A percentile compares a stretch with the other conserved stretches of the same genome.
phyloP scores from a whole-genome alignment of 352 stramenopile species.

The Pythium sukuiense region DNA sequence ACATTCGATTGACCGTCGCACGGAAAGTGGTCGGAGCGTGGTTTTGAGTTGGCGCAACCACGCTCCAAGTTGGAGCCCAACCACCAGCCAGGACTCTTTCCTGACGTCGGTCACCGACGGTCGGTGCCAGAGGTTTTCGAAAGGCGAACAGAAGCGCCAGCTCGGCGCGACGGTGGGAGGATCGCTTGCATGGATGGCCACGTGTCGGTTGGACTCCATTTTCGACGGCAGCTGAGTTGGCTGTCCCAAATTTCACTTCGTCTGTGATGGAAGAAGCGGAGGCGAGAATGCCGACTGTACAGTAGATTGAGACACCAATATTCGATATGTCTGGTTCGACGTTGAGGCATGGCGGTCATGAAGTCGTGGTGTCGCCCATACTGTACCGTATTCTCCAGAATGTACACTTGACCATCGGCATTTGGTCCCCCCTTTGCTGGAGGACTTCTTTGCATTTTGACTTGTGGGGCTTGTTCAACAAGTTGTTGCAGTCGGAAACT shows the following conservation, averaged over 20 bases:
- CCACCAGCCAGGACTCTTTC: too few species aligned
- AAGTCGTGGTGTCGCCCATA: background rate
- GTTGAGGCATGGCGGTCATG: background rate
- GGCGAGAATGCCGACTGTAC: background rate
- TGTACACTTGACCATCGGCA: background rate
- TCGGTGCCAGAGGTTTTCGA: background rate
- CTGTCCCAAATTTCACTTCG: slow-evolving; percentile 1
- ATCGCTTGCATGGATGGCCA: background rate
- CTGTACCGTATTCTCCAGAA: background rate
- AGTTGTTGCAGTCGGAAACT: slow-evolving; percentile 2
- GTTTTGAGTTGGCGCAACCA: too few species aligned
- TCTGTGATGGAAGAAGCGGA: background rate
- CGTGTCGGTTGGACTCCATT: background rate
- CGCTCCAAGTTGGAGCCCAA: too few species aligned
- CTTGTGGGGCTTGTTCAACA: background rate
- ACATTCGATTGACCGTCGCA: background rate
- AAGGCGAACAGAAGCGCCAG: background rate
- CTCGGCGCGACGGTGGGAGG: background rate
- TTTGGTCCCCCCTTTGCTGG: background rate
- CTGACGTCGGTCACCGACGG: too few species aligned
- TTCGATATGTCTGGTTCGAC: background rate
- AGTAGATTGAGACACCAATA: background rate
- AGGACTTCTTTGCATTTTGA: background rate
- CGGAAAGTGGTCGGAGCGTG: too few species aligned
- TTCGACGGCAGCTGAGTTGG: slow-evolving; percentile 3